Evolutionary conservation across 768 basidiomycete species (phyloP).

Genomic region (Boletus rufocinnamomeus): DNA sequence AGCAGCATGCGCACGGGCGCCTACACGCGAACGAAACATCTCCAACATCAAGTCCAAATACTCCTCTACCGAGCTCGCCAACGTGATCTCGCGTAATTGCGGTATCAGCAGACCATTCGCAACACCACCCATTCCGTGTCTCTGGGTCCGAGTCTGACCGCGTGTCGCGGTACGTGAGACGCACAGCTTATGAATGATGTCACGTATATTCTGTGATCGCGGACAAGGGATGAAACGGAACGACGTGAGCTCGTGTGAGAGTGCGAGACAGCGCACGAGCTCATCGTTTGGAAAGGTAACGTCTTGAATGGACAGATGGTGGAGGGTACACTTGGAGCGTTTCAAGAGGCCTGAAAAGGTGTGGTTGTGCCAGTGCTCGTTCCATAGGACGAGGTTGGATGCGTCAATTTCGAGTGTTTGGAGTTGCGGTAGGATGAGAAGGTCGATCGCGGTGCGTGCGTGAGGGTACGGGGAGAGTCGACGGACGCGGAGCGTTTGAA

Average conservation of each 20-base stretch:
- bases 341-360: constrained; percentile 20
- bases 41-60: constrained; percentile 12
- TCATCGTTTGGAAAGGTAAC: constrained; percentile 21
- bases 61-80: constrained; percentile 18
- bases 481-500: constrained; percentile 22
- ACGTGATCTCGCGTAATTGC: constrained; percentile 15
- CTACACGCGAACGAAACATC: constrained; percentile 15
- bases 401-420: constrained; percentile 23
- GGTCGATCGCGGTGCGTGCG: constrained; percentile 7
- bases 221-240: constrained; percentile 21
- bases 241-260: constrained; percentile 12
- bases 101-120: constrained; percentile 4
- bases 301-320: constrained; percentile 15
- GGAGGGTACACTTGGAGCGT: constrained; percentile 19
- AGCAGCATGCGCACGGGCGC: constrained; percentile 1
- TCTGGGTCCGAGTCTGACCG: neutral
- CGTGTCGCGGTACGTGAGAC: neutral
- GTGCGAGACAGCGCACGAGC: constrained; percentile 22
- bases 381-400: neutral
- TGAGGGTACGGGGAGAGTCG: constrained; percentile 3
- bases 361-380: constrained; percentile 9
- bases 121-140: neutral
- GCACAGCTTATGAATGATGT: constrained; percentile 10
- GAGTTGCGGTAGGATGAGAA: constrained; percentile 21
- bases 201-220: constrained; percentile 15